These are phyloP conservation scores for Diaporthe helianthi DNA, from an alignment of 2,329 filamentous ascomycete genomes.

Conservation along the genomic window DNA sequence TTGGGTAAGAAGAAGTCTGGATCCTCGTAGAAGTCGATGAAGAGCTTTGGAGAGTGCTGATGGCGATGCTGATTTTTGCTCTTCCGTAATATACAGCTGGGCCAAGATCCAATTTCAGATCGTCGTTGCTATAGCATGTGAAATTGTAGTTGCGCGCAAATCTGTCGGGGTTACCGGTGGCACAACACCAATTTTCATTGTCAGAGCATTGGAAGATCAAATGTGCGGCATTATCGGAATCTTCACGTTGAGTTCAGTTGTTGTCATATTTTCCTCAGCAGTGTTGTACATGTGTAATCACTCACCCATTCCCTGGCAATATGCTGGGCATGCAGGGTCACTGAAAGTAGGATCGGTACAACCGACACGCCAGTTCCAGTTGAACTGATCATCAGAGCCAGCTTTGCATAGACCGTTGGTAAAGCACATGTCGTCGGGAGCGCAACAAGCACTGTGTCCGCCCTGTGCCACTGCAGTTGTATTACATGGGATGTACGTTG, in stretches of 20 bases:
- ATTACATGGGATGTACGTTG: neutral
- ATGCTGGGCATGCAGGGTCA: neutral
- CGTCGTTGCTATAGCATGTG: no score
- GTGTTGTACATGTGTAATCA: no score
- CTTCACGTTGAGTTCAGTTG: no score
- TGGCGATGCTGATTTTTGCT: neutral
- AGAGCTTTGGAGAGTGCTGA: neutral
- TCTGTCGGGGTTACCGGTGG: neutral
- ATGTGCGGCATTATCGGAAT: neutral
- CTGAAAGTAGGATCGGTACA: neutral
- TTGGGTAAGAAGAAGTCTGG: neutral
- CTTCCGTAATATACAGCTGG: neutral
- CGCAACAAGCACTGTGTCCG: neutral
- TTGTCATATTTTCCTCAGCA: no score
- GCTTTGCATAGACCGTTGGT: neutral
- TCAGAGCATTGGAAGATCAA: neutral
- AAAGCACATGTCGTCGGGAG: neutral
- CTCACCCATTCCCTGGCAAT: neutral
- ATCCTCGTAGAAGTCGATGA: neutral
- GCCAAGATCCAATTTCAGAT: neutral
- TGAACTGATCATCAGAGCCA: no score
- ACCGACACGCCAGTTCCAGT: neutral
- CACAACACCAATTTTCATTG: neutral
- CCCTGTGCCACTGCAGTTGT: neutral
- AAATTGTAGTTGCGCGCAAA: no score